Conservation (phyloP, 2,329 filamentous ascomycete genomes). For the Aureobasidium sp. region DNA sequence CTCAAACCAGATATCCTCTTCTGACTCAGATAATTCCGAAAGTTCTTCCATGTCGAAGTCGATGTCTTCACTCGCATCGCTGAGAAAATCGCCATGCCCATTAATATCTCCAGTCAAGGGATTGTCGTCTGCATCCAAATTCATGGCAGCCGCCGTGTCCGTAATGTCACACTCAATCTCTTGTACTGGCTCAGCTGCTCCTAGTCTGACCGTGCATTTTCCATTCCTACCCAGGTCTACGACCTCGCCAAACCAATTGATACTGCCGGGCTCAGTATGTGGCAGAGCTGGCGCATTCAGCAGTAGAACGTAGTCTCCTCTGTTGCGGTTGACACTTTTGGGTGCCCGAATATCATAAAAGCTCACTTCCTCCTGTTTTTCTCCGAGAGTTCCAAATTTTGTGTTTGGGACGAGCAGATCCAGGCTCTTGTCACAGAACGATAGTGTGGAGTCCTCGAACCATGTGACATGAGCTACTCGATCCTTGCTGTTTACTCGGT, state of each 20-base stretch:
- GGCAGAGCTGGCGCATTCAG: slow-evolving; percentile 21
- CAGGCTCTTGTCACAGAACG: slow-evolving; percentile 18
- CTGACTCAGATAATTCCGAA: background rate
- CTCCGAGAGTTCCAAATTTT: slow-evolving; percentile 36
- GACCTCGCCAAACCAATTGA: slow-evolving; percentile 52
- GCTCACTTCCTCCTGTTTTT: slow-evolving; percentile 46
- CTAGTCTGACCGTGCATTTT: slow-evolving; percentile 47
- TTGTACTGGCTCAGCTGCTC: slow-evolving; percentile 40
- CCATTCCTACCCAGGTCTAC: slow-evolving; percentile 49
- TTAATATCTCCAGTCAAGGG: background rate
- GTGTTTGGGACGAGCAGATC: slow-evolving; percentile 37
- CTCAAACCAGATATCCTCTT: slow-evolving; percentile 10
- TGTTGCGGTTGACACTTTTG: slow-evolving; percentile 41
- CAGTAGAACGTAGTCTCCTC: slow-evolving; percentile 50
- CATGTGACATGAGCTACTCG: slow-evolving; percentile 51
- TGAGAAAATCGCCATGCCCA: background rate
- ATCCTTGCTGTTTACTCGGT: slow-evolving; percentile 49
- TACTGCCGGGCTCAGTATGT: slow-evolving; percentile 9
- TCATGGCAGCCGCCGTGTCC: slow-evolving; percentile 8
- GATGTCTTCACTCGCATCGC: slow-evolving; percentile 1
- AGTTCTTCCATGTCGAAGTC: slow-evolving; percentile 6
- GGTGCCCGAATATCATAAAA: slow-evolving; percentile 52
- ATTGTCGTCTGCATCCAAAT: background rate
- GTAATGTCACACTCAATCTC: slow-evolving; percentile 36
- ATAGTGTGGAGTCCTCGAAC: slow-evolving; percentile 28